Conservation (phyloP, 768 basidiomycete genomes). For the Boletus tomentosulus region DNA sequence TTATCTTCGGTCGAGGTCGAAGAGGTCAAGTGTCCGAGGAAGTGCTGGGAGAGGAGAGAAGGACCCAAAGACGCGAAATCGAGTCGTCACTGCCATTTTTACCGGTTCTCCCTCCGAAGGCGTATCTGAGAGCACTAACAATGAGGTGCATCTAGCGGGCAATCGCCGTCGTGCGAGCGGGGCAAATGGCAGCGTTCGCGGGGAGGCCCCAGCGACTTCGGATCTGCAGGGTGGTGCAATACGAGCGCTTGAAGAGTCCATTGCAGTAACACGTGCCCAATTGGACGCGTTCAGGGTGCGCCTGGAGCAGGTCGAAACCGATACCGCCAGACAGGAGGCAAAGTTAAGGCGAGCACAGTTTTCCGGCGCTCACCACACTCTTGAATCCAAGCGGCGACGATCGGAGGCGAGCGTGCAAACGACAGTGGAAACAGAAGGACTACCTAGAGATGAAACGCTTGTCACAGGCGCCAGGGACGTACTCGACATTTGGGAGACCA, state of each 20-base stretch:
- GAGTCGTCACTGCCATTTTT: constrained; percentile 31
- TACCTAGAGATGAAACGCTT: not conserved
- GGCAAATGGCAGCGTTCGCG: not conserved
- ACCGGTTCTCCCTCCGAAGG: constrained; percentile 13
- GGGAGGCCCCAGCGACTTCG: not conserved
- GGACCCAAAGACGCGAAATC: constrained; percentile 8
- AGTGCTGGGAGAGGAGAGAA: constrained; percentile 9
- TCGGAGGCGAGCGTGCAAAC: not conserved
- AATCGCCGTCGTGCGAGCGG: not conserved
- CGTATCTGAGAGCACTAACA: not conserved
- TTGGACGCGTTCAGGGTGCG: constrained; percentile 25
- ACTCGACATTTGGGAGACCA: not conserved
- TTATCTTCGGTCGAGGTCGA: constrained; percentile 6
- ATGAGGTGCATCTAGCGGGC: not conserved
- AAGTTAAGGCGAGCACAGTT: not conserved
- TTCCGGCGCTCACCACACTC: not conserved
- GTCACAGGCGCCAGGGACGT: not conserved
- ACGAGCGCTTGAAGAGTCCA: constrained; percentile 21
- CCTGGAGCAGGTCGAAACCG: constrained; percentile 24
- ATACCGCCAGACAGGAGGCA: constrained; percentile 16
- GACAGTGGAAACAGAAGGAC: not conserved
- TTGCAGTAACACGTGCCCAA: constrained; percentile 21
- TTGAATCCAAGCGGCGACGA: constrained; percentile 3
- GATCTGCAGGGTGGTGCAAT: constrained; percentile 4
- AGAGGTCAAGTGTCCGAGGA: not conserved